Percentiles rank a stretch among this genome's conserved stretches.
Evolutionary conservation across 2,329 filamentous ascomycete genomes (phyloP).

Genomic region (Parascedosporium putredinis): DNA sequence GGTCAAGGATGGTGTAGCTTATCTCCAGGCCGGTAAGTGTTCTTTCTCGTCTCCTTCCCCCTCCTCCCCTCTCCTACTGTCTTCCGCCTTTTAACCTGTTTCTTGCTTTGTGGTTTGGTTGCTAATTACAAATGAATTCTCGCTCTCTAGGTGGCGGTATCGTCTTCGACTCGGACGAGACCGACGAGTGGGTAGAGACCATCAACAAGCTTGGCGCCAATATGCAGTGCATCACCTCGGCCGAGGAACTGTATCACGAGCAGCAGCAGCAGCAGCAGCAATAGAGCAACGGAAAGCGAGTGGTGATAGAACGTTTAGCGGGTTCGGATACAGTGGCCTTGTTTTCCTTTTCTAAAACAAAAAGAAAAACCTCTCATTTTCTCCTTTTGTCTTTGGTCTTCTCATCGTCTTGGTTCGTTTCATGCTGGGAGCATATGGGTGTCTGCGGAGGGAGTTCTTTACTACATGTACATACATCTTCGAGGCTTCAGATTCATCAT

Average conservation of each 20-base stretch:
- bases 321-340: too few species aligned
- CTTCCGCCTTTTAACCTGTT: not conserved
- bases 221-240: constrained; percentile 75
- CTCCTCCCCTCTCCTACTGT: not conserved
- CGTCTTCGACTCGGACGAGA: constrained; percentile 83
- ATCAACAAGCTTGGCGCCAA: constrained; percentile 92
- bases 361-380: too few species aligned
- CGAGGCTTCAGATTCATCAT: too few species aligned
- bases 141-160: constrained; percentile 60
- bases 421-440: too few species aligned
- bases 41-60: not conserved
- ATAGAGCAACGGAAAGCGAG: too few species aligned
- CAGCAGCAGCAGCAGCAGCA: constrained; percentile 19
- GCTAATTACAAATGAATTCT: constrained; percentile 2
- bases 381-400: too few species aligned
- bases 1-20: constrained; percentile 81
- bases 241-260: constrained; percentile 55
- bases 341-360: too few species aligned
- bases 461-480: too few species aligned
- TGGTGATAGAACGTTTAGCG: too few species aligned
- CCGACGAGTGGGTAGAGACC: constrained; percentile 90
- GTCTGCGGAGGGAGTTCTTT: too few species aligned
- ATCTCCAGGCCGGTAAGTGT: constrained; percentile 64
- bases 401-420: too few species aligned
- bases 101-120: not conserved